Conservation (phyloP, 2,329 filamentous ascomycete species). For the Xylariaceae sp. region DNA sequence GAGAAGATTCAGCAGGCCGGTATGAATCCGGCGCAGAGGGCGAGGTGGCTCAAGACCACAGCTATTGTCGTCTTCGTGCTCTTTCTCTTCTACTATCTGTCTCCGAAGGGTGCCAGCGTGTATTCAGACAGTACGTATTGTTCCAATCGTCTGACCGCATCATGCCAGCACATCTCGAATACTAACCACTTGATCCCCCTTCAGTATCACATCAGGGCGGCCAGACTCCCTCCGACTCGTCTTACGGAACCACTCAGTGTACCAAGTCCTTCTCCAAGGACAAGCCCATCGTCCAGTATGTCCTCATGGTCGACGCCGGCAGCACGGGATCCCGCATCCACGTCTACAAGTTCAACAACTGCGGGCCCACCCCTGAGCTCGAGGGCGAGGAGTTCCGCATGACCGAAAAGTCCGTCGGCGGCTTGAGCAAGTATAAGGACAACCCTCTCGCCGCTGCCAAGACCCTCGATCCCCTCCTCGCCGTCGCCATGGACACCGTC, state of each 20-base stretch:
- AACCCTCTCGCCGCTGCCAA: conserved; percentile 85
- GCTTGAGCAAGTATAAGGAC: conserved; percentile 77
- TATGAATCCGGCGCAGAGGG: conserved; percentile 62
- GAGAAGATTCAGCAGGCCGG: conserved; percentile 54
- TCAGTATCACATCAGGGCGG: conserved; percentile 35
- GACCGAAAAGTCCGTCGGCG: conserved; percentile 83
- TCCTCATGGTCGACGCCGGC: conserved; percentile 96
- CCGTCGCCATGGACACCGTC: conserved; percentile 77
- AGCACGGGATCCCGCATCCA: conserved; percentile 98
- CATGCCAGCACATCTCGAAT: no score
- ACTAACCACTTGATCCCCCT: not conserved
- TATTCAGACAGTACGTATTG: conserved; percentile 42
- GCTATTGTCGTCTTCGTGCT: conserved; percentile 58
- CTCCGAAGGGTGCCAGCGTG: conserved; percentile 54
- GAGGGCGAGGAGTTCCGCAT: conserved; percentile 91
- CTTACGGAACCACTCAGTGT: conserved; percentile 70
- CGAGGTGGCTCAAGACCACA: conserved; percentile 62
- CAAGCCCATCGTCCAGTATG: conserved; percentile 95
- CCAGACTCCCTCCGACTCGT: conserved; percentile 55
- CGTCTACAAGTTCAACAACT: conserved; percentile 99
- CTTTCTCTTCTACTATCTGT: conserved; percentile 61
- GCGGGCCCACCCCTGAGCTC: conserved; percentile 88
- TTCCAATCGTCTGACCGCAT: no score
- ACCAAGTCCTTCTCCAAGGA: conserved; percentile 77
- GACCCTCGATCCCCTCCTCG: conserved; percentile 83